A percentile compares a stretch with the other conserved stretches of the same genome.
Evolutionary conservation across 495 filamentous ascomycete species (phyloP).

Genomic region (Tuber magnatum): DNA sequence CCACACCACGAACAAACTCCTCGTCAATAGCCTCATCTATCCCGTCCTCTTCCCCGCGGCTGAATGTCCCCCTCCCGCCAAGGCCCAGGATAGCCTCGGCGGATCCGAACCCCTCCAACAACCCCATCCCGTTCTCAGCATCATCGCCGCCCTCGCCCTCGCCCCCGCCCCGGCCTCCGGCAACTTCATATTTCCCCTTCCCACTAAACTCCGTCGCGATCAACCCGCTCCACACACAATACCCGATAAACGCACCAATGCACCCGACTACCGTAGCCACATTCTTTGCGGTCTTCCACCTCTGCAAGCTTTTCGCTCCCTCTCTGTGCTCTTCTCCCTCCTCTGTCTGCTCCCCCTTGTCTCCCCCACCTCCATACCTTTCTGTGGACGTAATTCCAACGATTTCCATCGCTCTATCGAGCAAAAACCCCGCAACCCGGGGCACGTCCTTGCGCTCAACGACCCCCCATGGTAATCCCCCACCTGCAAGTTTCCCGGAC

Average conservation of each 20-base stretch:
- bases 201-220: slow-evolving; percentile 11
- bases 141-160: slow-evolving; percentile 6
- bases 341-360: slow-evolving; percentile 16
- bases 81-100: slow-evolving; percentile 27
- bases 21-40: slow-evolving; percentile 50
- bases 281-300: neutral
- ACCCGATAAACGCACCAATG: slow-evolving; percentile 27
- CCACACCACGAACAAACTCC: slow-evolving; percentile 37
- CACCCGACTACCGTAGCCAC: slow-evolving; percentile 15
- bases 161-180: neutral
- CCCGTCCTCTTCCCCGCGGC: slow-evolving; percentile 40
- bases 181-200: neutral
- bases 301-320: slow-evolving; percentile 9
- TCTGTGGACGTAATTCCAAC: neutral
- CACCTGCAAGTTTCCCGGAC: neutral
- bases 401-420: slow-evolving; percentile 16
- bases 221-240: slow-evolving; percentile 34
- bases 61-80: slow-evolving; percentile 7
- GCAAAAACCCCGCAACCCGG: slow-evolving; percentile 28
- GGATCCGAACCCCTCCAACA: neutral
- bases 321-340: slow-evolving; percentile 11
- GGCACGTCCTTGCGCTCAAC: slow-evolving; percentile 31
- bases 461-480: slow-evolving; percentile 25
- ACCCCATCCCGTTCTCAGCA: neutral
- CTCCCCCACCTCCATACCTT: neutral